Evolutionary conservation across 2,329 filamentous ascomycete species (phyloP), one percentile per base, ranked within the genome.

Genomic region (Blumeria hordei): DNA sequence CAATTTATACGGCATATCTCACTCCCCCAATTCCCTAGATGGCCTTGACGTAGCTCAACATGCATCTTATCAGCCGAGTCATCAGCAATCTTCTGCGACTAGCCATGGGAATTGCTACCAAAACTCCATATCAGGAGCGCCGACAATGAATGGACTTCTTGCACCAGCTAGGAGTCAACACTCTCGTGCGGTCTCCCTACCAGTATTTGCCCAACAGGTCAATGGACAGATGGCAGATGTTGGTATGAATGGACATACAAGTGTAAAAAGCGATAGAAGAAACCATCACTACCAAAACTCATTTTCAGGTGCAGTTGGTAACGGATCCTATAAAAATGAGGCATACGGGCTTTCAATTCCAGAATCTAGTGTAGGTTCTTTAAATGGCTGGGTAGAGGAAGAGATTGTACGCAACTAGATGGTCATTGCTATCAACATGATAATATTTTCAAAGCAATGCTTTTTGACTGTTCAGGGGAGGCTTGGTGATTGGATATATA

Each of bases 181-280:
- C 67, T 65, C 61, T 37, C 59, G 92, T 39, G 88, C 92, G 36
- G 87, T 95, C 57, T 94, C 88, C 66, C 72, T 98, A 64, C 92
- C 92, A 1, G 78, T 76, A 5, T 74, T 83, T 55, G 78, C 77
- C 0, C 77, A 78, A 16, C 76, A 75, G 14, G 77, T 79, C 55
- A 76, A 80, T 66, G 80, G 80, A 54, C 74, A 75, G 45, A 72
- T 71, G 55, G 73, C 69, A 58, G 74, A 72, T 66, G 59, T 60
- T 47, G 57, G 62, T 44, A 60, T 58, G 14, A 45, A 11, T 12
- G 58, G 60, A 37, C 57, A 56, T 16, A 57, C 57, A 14, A 70
- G 67, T 5, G 67, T 67, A 54, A 67, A 68, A 53, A 74, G 74
- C 32, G 60, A 63, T 66, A 74, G 78, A 55, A 72, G 78, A 56